phyloP scores from a whole-genome alignment of 2,329 filamentous ascomycete species.

The Mariannaea sp. region DNA sequence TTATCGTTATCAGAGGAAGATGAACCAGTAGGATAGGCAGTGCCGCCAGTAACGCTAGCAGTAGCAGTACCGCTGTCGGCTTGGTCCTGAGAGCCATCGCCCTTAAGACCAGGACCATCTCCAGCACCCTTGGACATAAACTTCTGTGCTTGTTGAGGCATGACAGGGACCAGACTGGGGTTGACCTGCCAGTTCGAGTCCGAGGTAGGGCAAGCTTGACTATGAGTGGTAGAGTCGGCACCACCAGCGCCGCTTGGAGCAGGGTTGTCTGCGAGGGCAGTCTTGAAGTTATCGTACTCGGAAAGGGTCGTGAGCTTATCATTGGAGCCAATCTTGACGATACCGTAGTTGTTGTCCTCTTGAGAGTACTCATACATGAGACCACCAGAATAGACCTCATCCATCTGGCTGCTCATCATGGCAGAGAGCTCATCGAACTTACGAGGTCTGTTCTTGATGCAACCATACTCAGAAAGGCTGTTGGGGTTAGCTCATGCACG shows the following conservation, averaged over 20 bases:
- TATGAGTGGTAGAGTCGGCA: slow-evolving; percentile 52
- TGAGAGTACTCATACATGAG: slow-evolving; percentile 94
- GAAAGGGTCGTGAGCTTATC: slow-evolving; percentile 56
- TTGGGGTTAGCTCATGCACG: slow-evolving; percentile 4
- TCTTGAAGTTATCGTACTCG: slow-evolving; percentile 65
- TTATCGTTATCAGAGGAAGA: slow-evolving; percentile 37
- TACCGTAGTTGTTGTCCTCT: slow-evolving; percentile 79
- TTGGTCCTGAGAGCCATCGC: slow-evolving; percentile 59
- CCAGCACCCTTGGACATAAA: slow-evolving; percentile 61
- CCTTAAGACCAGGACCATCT: slow-evolving; percentile 56
- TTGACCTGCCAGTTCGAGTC: slow-evolving; percentile 58
- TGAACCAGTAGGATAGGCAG: slow-evolving; percentile 38
- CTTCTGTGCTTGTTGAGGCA: slow-evolving; percentile 56
- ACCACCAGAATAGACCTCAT: slow-evolving; percentile 88
- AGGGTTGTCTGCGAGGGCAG: slow-evolving; percentile 54
- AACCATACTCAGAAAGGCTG: slow-evolving; percentile 89
- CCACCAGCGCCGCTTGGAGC: slow-evolving; percentile 57
- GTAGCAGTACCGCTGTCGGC: slow-evolving; percentile 54
- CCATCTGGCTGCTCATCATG: slow-evolving; percentile 85
- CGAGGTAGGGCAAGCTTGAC: slow-evolving; percentile 55
- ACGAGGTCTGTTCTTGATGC: slow-evolving; percentile 75
- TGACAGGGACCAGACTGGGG: slow-evolving; percentile 54
- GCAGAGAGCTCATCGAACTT: slow-evolving; percentile 79
- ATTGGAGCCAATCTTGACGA: slow-evolving; percentile 66
- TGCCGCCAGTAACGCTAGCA: slow-evolving; percentile 44